Percentiles rank a stretch among this genome's conserved stretches.
Conservation (phyloP, 495 filamentous ascomycete species). For the Trichocladium uniseriatum region DNA sequence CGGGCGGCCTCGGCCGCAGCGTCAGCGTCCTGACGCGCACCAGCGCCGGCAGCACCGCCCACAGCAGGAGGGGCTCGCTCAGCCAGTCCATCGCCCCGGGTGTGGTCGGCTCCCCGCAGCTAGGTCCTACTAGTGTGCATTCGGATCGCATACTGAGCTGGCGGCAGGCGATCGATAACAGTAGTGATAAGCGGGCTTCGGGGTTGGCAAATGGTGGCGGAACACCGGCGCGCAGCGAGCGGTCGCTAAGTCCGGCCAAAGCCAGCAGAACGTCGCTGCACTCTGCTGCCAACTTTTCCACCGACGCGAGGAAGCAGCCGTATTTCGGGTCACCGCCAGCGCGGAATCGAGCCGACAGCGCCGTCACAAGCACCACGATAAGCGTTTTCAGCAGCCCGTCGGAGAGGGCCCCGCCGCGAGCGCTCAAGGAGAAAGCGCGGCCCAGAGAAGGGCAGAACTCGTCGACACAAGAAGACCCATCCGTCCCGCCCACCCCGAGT, state of each 20-base stretch:
- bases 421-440: neutral
- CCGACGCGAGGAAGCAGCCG: constrained; percentile 33
- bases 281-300: constrained; percentile 30
- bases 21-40: constrained; percentile 49
- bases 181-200: constrained; percentile 26
- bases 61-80: constrained; percentile 48
- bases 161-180: constrained; percentile 63
- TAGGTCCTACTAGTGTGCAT: constrained; percentile 33
- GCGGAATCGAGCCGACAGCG: constrained; percentile 14
- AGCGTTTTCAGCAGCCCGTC: constrained; percentile 20
- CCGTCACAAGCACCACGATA: constrained; percentile 20
- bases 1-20: constrained; percentile 50
- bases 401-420: constrained; percentile 4
- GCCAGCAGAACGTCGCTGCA: constrained; percentile 25
- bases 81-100: constrained; percentile 18
- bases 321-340: constrained; percentile 25
- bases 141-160: constrained; percentile 86
- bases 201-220: constrained; percentile 17
- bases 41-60: constrained; percentile 43
- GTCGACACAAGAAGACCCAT: constrained; percentile 8
- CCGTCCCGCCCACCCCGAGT: constrained; percentile 28
- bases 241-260: constrained; percentile 44
- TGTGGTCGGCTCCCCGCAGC: constrained; percentile 30
- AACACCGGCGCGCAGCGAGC: constrained; percentile 35
- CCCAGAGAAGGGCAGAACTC: constrained; percentile 13